phyloP scores from a whole-genome alignment of 2,329 filamentous ascomycete species.

The Diatrype stigma region DNA sequence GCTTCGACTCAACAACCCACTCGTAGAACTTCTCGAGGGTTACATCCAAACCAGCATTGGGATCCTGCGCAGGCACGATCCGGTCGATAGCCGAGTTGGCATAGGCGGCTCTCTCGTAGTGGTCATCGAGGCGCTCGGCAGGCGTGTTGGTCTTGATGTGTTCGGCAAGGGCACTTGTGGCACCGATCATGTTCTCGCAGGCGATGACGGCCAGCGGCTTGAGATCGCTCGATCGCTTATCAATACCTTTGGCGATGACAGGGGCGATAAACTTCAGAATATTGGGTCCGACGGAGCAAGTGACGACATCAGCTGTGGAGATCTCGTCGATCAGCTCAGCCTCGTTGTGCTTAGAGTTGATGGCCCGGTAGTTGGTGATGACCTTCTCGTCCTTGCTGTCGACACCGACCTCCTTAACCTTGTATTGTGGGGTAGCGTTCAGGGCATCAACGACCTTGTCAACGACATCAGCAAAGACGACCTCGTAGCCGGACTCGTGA shows the following conservation, averaged over 20 bases:
- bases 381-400: conserved; percentile 76
- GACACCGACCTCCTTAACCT: conserved; percentile 86
- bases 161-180: conserved; percentile 79
- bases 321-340: conserved; percentile 80
- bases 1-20: conserved; percentile 90
- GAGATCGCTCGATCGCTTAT: conserved; percentile 59
- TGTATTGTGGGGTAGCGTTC: conserved; percentile 73
- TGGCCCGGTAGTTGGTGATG: conserved; percentile 93
- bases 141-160: conserved; percentile 78
- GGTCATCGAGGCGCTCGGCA: conserved; percentile 60
- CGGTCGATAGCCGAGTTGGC: conserved; percentile 98
- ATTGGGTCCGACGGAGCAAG: conserved; percentile 94
- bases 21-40: conserved; percentile 98
- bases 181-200: conserved; percentile 96
- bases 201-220: conserved; percentile 87
- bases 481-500: conserved; percentile 90
- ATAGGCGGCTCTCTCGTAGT: conserved; percentile 75
- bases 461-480: conserved; percentile 94
- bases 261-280: conserved; percentile 95
- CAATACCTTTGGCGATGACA: conserved; percentile 90
- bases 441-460: conserved; percentile 76
- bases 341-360: conserved; percentile 89
- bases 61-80: conserved; percentile 88
- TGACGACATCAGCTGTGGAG: conserved; percentile 81
- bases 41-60: conserved; percentile 78